phyloP scores from a whole-genome alignment of 768 basidiomycete genomes.

The Leccinum longicurvipes region DNA sequence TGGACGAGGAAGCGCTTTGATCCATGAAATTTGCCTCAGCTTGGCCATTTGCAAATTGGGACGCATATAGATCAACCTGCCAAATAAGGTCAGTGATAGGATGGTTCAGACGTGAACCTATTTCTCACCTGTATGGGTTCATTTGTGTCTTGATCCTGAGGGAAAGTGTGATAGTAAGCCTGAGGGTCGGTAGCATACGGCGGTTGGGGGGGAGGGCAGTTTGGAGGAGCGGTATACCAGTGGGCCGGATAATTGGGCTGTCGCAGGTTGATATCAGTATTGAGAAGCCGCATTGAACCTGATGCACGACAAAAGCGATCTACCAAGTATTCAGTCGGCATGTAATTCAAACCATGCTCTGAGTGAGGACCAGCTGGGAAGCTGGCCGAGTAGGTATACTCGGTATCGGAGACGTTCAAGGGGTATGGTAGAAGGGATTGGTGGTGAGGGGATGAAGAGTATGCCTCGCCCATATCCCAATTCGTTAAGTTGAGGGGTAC shows the following conservation, averaged over 20 bases:
- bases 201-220: background rate
- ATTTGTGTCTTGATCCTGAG: background rate
- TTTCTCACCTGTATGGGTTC: background rate
- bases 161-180: background rate
- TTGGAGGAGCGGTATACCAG: background rate
- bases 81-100: background rate
- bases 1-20: background rate
- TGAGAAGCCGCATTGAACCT: background rate
- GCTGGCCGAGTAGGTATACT: background rate
- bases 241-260: background rate
- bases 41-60: accelerated
- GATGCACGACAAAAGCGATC: background rate
- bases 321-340: background rate
- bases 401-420: no score
- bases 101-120: no score
- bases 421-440: background rate
- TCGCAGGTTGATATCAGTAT: background rate
- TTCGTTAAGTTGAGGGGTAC: background rate
- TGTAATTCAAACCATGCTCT: background rate
- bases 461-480: background rate
- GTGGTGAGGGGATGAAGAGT: background rate
- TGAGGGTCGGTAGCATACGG: background rate
- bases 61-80: background rate
- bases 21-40: background rate
- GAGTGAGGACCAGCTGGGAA: background rate